These are phyloP conservation scores for Boletus hoseneyae DNA, from an alignment of 1,284 basidiomycete genomes.

Conservation along the genomic window DNA sequence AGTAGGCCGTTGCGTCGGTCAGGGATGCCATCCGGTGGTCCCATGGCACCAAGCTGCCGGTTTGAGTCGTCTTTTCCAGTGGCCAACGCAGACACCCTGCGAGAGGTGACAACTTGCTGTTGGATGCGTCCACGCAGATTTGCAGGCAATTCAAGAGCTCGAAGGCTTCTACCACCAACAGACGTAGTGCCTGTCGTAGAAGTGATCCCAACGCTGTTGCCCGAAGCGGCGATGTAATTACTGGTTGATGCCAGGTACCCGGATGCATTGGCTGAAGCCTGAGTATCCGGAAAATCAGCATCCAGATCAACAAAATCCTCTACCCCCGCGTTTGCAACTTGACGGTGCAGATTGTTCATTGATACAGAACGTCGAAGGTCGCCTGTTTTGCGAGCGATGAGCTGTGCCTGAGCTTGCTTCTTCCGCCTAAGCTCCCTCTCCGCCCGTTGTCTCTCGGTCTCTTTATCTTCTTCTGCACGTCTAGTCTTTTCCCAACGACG, in stretches of 20 bases:
- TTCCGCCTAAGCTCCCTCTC: constrained; percentile 42
- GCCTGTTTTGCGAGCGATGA: constrained; percentile 41
- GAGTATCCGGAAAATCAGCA: constrained; percentile 41
- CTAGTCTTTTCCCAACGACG: constrained; percentile 59
- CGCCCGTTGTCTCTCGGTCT: constrained; percentile 44
- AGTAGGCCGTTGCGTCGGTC: constrained; percentile 48
- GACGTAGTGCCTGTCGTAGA: constrained; percentile 86
- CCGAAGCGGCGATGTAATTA: constrained; percentile 83
- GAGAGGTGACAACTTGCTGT: constrained; percentile 62
- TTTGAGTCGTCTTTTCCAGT: constrained; percentile 28
- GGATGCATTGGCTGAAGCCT: constrained; percentile 62
- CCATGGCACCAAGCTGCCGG: constrained; percentile 51
- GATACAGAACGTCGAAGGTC: constrained; percentile 77
- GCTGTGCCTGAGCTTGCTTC: constrained; percentile 39
- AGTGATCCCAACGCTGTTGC: constrained; percentile 92
- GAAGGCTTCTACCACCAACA: constrained; percentile 48
- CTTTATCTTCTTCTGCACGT: constrained; percentile 47
- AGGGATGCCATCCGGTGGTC: constrained; percentile 60
- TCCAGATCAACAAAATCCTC: constrained; percentile 47
- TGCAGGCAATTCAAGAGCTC: constrained; percentile 47
- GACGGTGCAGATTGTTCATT: constrained; percentile 69
- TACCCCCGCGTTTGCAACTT: constrained; percentile 35
- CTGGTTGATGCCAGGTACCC: constrained; percentile 60
- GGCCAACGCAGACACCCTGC: constrained; percentile 41
- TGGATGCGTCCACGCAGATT: constrained; percentile 56